Conservation (phyloP, 768 basidiomycete genomes). For the Lactarius sp. region DNA sequence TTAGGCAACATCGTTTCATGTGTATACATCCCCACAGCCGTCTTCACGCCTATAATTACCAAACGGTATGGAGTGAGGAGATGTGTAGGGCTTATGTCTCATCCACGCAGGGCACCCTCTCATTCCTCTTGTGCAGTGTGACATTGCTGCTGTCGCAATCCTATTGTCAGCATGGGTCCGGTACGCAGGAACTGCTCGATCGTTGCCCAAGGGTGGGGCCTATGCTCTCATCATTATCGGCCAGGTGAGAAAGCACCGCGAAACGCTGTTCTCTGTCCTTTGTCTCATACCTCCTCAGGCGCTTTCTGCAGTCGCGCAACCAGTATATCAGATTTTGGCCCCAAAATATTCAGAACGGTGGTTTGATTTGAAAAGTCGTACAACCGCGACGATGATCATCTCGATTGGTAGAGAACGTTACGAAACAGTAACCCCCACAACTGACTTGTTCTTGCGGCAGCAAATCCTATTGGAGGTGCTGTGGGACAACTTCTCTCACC, state of each 20-base stretch:
- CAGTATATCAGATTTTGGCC: conserved; percentile 71
- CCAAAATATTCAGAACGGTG: conserved; percentile 80
- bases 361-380: conserved; percentile 73
- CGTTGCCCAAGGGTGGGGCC: conserved; percentile 46
- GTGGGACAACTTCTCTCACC: conserved; percentile 72
- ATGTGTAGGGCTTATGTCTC: conserved; percentile 46
- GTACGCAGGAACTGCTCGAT: conserved; percentile 59
- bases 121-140: conserved; percentile 44
- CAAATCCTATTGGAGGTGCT: conserved; percentile 71
- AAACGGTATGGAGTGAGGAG: conserved; percentile 55
- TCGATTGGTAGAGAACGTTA: conserved; percentile 35
- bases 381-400: conserved; percentile 68
- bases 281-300: conserved; percentile 37
- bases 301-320: conserved; percentile 60
- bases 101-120: no score
- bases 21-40: conserved; percentile 57
- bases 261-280: not conserved
- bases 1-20: conserved; percentile 63
- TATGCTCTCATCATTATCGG: conserved; percentile 68
- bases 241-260: conserved; percentile 43
- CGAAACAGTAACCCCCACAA: no score
- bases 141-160: conserved; percentile 49
- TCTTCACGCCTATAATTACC: conserved; percentile 54
- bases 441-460: conserved; percentile 32
- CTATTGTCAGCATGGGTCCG: conserved; percentile 72